Evolutionary conservation across 345 rosid species (phyloP).

Genomic region (Acer campestre): DNA sequence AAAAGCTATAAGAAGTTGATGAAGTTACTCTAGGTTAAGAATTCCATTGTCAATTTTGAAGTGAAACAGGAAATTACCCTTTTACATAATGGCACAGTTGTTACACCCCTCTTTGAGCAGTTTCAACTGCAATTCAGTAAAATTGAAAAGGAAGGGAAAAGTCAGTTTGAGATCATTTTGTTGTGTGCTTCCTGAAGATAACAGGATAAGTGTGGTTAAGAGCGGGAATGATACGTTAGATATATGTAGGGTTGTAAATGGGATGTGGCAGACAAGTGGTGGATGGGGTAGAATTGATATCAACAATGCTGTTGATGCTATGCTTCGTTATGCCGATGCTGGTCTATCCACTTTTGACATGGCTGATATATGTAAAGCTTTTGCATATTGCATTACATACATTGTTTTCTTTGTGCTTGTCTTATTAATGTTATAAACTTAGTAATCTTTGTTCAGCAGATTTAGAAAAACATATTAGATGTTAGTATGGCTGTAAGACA

Average conservation of each 20-base stretch:
- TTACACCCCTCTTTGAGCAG: constrained; percentile 24
- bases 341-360: constrained; percentile 57
- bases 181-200: constrained; percentile 40
- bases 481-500: not conserved
- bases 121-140: constrained; percentile 28
- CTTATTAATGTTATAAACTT: not conserved
- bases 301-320: constrained; percentile 49
- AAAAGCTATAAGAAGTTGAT: not conserved
- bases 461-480: not conserved
- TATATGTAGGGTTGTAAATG: constrained; percentile 59
- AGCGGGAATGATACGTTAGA: constrained; percentile 56
- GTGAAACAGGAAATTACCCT: not conserved
- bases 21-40: not conserved
- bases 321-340: constrained; percentile 59
- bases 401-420: not conserved
- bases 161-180: constrained; percentile 20
- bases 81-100: constrained; percentile 36
- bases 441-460: too few relatives aligned
- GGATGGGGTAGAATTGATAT: constrained; percentile 60
- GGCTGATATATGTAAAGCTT: constrained; percentile 60
- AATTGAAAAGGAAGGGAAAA: constrained; percentile 26
- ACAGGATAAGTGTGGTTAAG: constrained; percentile 38
- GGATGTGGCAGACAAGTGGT: constrained; percentile 73
- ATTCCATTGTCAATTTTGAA: not conserved
- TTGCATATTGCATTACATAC: not conserved